Percentiles rank a stretch among this genome's conserved stretches.
Evolutionary conservation across 2,329 filamentous ascomycete genomes (phyloP).

Genomic region (Xylaria sp.): DNA sequence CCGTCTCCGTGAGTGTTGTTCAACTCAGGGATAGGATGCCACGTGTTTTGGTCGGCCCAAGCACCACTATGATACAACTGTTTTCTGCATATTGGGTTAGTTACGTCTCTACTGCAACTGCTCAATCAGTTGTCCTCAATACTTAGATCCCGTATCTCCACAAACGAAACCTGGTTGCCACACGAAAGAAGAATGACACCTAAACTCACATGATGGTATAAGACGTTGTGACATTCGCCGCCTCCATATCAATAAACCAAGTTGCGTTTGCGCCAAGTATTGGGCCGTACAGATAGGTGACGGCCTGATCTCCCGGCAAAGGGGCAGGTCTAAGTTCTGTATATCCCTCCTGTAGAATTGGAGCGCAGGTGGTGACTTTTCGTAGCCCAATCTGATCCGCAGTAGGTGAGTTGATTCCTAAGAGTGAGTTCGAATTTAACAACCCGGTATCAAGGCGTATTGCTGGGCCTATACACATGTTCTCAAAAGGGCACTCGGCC

Average conservation of each 20-base stretch:
- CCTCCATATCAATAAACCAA: not conserved
- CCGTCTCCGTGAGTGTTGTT: slow-evolving; percentile 13
- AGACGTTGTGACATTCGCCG: not conserved
- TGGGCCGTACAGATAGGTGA: not conserved
- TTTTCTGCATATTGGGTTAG: not conserved
- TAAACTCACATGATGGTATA: not conserved
- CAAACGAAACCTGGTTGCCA: no score
- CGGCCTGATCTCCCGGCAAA: not conserved
- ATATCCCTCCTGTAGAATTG: not conserved
- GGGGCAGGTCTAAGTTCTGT: not conserved
- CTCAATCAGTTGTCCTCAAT: not conserved
- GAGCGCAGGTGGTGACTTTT: slow-evolving; percentile 18
- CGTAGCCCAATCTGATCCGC: slow-evolving; percentile 1
- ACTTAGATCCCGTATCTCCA: no score
- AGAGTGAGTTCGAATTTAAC: slow-evolving; percentile 7
- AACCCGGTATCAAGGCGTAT: slow-evolving; percentile 6
- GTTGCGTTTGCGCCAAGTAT: not conserved
- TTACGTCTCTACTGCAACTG: not conserved
- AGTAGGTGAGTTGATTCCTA: slow-evolving; percentile 1
- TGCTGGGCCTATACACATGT: slow-evolving; percentile 8
- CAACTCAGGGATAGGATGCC: not conserved
- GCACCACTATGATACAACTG: not conserved
- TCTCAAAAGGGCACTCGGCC: slow-evolving; percentile 8
- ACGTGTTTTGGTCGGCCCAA: not conserved
- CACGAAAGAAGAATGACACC: not conserved